Conservation (phyloP, 2,329 filamentous ascomycete species). For the Aspergillus pseudoterreus region DNA sequence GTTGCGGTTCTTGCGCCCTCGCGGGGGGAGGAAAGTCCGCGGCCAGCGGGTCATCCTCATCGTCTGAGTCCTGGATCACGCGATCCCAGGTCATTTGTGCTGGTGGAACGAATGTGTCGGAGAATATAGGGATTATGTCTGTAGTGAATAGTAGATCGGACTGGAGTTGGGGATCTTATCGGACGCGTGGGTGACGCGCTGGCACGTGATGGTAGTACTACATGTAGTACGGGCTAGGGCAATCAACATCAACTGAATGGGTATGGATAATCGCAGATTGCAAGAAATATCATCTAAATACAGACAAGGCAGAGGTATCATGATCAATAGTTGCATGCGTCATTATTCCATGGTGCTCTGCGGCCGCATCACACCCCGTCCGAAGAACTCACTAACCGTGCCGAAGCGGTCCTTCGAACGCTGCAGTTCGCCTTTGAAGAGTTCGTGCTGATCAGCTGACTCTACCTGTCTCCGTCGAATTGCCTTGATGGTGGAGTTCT, state of each 20-base stretch:
- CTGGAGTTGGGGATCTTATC: background rate
- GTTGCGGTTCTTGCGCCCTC: constrained; percentile 9
- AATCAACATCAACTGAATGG: background rate
- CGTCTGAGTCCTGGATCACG: constrained; percentile 45
- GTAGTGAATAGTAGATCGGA: background rate
- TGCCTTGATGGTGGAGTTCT: constrained; percentile 83
- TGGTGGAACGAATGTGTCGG: background rate
- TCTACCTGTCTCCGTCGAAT: constrained; percentile 84
- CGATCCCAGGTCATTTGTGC: constrained; percentile 31
- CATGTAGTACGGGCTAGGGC: background rate
- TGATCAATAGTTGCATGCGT: background rate
- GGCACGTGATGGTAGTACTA: constrained; percentile 27
- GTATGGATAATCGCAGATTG: too few relatives aligned
- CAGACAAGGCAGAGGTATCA: constrained; percentile 5
- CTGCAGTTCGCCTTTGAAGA: constrained; percentile 78
- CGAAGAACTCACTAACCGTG: constrained; percentile 94
- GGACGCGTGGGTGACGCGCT: constrained; percentile 16
- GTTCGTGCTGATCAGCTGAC: constrained; percentile 78
- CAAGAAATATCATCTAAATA: constrained; percentile 1
- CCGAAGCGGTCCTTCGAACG: constrained; percentile 78
- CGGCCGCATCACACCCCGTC: constrained; percentile 76
- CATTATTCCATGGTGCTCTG: constrained; percentile 33
- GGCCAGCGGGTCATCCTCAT: constrained; percentile 36
- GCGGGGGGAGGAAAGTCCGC: constrained; percentile 20
- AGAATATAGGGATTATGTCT: background rate